A percentile compares a stretch with the other conserved stretches of the same genome.
Conservation (phyloP, 257 asterid species). For the Knoxia roxburghii region DNA sequence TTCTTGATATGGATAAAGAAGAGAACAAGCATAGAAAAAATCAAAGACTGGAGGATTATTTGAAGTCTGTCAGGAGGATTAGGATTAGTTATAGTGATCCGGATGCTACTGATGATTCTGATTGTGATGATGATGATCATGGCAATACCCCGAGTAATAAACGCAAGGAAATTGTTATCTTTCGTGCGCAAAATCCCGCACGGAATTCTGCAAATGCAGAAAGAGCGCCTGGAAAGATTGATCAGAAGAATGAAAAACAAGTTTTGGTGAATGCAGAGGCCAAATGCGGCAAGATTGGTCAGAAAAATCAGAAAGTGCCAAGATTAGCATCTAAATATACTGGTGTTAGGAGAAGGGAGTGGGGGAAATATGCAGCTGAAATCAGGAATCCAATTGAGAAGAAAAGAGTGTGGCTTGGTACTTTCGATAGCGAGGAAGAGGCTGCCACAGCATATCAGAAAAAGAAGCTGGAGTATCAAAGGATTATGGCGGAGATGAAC, state of each 20-base stretch:
- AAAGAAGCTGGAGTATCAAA: slow-evolving; percentile 23
- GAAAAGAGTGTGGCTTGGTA: slow-evolving; percentile 35
- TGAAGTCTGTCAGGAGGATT: slow-evolving; percentile 15
- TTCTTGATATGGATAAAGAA: background rate
- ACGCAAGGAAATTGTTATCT: slow-evolving; percentile 21
- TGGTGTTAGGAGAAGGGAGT: slow-evolving; percentile 37
- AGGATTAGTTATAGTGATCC: slow-evolving; percentile 28
- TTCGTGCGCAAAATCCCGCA: background rate
- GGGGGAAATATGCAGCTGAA: slow-evolving; percentile 41
- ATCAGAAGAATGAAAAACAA: background rate
- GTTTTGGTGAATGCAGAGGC: background rate
- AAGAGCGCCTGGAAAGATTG: background rate
- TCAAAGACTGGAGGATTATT: background rate
- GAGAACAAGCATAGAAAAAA: background rate
- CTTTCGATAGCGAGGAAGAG: slow-evolving; percentile 26
- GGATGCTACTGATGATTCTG: slow-evolving; percentile 34
- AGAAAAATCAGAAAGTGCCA: slow-evolving; percentile 6
- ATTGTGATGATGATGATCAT: slow-evolving; percentile 12
- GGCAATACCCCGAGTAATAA: background rate
- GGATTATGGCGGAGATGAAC: slow-evolving; percentile 7
- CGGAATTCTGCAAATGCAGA: background rate
- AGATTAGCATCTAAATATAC: slow-evolving; percentile 10
- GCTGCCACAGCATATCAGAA: slow-evolving; percentile 32
- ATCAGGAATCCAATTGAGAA: slow-evolving; percentile 25
- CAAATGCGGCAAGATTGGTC: background rate